phyloP scores from a whole-genome alignment of 2,329 filamentous ascomycete genomes.

The Pseudogymnoascus destructans region DNA sequence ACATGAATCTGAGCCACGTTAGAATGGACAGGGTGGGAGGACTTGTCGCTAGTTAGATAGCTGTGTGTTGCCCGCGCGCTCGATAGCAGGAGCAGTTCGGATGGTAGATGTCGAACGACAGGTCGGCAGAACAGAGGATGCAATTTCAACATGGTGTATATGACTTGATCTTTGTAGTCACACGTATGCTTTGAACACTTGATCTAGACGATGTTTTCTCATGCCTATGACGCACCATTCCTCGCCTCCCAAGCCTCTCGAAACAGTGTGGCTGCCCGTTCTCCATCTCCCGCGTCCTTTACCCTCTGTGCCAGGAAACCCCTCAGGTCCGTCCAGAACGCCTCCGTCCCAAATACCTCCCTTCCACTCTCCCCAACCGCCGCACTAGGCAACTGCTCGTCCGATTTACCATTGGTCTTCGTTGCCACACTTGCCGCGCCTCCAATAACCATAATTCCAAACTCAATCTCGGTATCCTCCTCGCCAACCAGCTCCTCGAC shows the following conservation, averaged over 20 bases:
- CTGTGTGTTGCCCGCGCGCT: slow-evolving; percentile 3
- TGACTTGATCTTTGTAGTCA: not conserved
- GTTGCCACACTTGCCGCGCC: slow-evolving; percentile 38
- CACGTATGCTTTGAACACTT: not conserved
- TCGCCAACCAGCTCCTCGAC: slow-evolving; percentile 57
- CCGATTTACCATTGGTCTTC: slow-evolving; percentile 24
- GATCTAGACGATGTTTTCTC: not conserved
- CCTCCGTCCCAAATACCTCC: slow-evolving; percentile 51
- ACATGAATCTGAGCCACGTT: slow-evolving; percentile 5
- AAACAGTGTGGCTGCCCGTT: slow-evolving; percentile 54
- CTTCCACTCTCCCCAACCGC: slow-evolving; percentile 41
- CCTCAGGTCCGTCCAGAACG: slow-evolving; percentile 78
- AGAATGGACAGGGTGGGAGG: slow-evolving; percentile 12
- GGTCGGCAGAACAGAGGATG: slow-evolving; percentile 3
- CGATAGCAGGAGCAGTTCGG: slow-evolving; percentile 1
- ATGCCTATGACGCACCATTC: not conserved
- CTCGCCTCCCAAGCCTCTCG: slow-evolving; percentile 51
- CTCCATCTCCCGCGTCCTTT: slow-evolving; percentile 54
- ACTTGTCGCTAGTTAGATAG: slow-evolving; percentile 10
- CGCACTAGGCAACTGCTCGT: slow-evolving; percentile 20
- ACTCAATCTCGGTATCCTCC: slow-evolving; percentile 49
- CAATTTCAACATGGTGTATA: slow-evolving; percentile 5
- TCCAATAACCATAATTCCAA: slow-evolving; percentile 79
- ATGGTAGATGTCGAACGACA: slow-evolving; percentile 6
- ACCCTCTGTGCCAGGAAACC: slow-evolving; percentile 69